Base-by-base conservation (phyloP, 768 basidiomycete genomes). In the Naganishia kalamii region DNA sequence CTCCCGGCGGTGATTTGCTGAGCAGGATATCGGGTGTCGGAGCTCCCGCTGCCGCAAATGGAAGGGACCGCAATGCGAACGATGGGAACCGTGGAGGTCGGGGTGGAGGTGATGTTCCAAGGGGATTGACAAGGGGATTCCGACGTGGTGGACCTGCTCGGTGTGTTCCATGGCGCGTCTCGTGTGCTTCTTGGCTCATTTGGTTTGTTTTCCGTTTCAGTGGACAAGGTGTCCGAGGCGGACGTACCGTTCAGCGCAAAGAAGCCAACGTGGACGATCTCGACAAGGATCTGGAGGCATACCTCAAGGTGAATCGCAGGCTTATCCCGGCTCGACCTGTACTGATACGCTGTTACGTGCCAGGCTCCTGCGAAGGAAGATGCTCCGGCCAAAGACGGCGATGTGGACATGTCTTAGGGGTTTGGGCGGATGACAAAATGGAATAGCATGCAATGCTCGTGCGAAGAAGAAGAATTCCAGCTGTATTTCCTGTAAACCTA, bases 201-300 rank as follows among this genome's bases (percentile, higher is more conserved):
- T 21, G 15, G 11, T 40, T 37, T 40, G 54, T 23, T 27, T 40
- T 35, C 21, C 29, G 23, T n/a, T n/a, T 11, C 13, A 57, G 54
- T 40, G 54, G 54, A 12, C 35, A 41, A 35, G 54, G 54, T 23
- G 21, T 23, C 27, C 54, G 54, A 40, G 54, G 54, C 40, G 54
- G 54, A 57, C n/a, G 54, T 13, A 57, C n/a, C 37, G 40, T 33
- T 33, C 35, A 57, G 40, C 54, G 54, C 2, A 57, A 57, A 19
- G 35, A 41, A 37, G 35, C 37, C 37, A 57, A 57, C 23, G 88
- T 85, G 8, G 88, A 86, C 65, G 89, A 94, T 70, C 79, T 96
- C 65, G 92, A 96, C 76, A 86, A 84, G 75, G 92, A 96, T 78
- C 76, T 96, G 65, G 92, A 96, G 46, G 67, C 67, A 15, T 80